Base-by-base conservation (phyloP, 352 stramenopile genomes). In the Lagenidium giganteum region DNA sequence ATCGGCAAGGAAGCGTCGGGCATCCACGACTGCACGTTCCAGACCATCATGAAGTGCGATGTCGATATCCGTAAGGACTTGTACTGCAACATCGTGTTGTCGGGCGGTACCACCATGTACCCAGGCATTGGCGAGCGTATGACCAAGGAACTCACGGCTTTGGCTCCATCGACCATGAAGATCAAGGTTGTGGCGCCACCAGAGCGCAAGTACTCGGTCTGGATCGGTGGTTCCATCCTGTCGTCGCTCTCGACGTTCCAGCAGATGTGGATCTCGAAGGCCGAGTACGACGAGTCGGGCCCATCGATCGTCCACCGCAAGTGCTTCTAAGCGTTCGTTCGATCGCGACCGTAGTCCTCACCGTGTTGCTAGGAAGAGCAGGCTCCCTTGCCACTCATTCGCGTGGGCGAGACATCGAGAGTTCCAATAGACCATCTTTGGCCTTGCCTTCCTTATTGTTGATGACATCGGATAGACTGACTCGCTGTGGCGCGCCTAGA, bases 31-130 rank as follows among this genome's bases (percentile, higher is more conserved):
- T 78, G 63, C 33, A 58, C 57, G 3, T 78, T 83, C 44, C 57
- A 84, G 45, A 80, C 79, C 31, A 86, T 96, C 58, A 91, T 94
- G 79, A 96, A 95, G 67, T 95, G 79, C 48, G 87, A 96, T 51
- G 71, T 95, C 30, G 85, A 97, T 51, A 94, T 96, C 53, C 74
- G 86, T 36, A 95, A 95, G 68, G 89, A 97, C 57, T 63, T 98
- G 12, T 98, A 97, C 73, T 85, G 69, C 55, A 98, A 98, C 68
- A 96, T 98, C 64, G 89, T 99, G 35, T 79, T 99, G 40, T 98
- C 92, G 30, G 95, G 95, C 54, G 96, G 96, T 45, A 95, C 82
- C 46, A 97, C 85, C 54, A 96, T 97, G 85, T 96, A 93, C 72
- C 78, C 83, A 23, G 89, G 90, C 57, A 95, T 97, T 57, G 80